Base-by-base conservation (phyloP, 176 grass and related monocot species). In the Triticum dicoccoides region DNA sequence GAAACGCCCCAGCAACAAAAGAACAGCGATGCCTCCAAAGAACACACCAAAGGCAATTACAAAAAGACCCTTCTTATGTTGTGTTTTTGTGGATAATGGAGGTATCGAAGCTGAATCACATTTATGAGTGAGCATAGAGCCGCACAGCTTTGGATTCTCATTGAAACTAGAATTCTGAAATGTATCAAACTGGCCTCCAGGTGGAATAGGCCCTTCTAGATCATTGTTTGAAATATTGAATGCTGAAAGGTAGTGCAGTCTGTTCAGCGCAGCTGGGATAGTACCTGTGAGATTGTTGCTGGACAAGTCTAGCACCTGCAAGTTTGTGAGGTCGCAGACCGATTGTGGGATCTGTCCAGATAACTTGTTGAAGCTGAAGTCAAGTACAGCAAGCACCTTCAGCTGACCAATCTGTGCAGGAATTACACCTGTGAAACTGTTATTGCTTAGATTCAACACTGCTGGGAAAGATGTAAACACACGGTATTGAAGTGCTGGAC, bases 211-310 rank as follows among this genome's bases (percentile, higher is more conserved):
- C 15, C 86, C 86, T 62, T 88, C 58, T 8, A 88, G 79, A 4
- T 88, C 69, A 29, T 88, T 88, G 80, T 76, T 63, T 14, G 86
- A 79, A 76, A 83, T 25, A 12, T 62, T 83, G 61, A 88, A 83
- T 25, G 20, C 8, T 21, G 79, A 49, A 27, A 88, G 86, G 80
- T 59, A 88, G 42, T 88, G 0, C 15, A 88, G 20, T 0, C 0
- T 5, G 1, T 27, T 69, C 20, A 88, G 3, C 18, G 27, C 11
- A 8, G 2, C 10, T 11, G 86, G 80, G 4, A 88, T 77, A 51
- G 17, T 0, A 62, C 86, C 79, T 20, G 86, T 73, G 5, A 89
- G 63, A 9, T 27, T 5, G 21, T 89, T 89, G 59, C 9, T 58
- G 9, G 88, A 90, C 1, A 86, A 35, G 0, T 69, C 39, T 11